Base-by-base conservation (phyloP, 2,329 filamentous ascomycete species). In the Cladorrhinum sp. region DNA sequence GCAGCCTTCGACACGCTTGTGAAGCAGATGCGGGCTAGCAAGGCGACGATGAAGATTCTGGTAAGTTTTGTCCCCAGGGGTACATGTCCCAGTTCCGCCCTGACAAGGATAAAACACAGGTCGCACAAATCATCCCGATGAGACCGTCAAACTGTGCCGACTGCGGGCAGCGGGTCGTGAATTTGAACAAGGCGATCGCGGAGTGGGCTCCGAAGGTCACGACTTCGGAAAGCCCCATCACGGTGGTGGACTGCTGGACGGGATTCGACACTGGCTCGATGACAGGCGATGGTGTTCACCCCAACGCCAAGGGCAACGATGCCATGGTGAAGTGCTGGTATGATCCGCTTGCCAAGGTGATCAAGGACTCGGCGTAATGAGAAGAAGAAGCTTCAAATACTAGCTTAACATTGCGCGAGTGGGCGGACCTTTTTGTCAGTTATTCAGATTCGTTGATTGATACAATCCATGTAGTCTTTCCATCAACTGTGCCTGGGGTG, bases 1-100 rank as follows among this genome's bases (percentile, higher is more conserved):
- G 65, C 64, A 2, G 74, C 77, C 1, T 78, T 75, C 61, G 68
- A 70, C 10, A 73, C 67, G 4, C 62, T 80, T 20, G 68, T 79
- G 1, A 68, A 67, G 1, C 72, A 78, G 62, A 80, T 80, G 76
- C 67, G 77, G 20, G 70, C 65, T 1, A 74, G 69, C 41, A 79
- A 79, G 56, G 59, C 69, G 4, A 70, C 66, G 1, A 75, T 78
- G 67, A 72, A 72, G 59, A 73, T 41, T 16, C 36, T 41, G 10
- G n/a, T n/a, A n/a, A n/a, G n/a, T n/a, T n/a, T n/a, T n/a, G n/a
- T n/a, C n/a, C n/a, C n/a, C n/a, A n/a, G n/a, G n/a, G n/a, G n/a
- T n/a, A n/a, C n/a, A n/a, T n/a, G n/a, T n/a, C n/a, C n/a, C n/a
- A n/a, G n/a, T n/a, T n/a, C n/a, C n/a, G n/a, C n/a, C n/a, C n/a